These are phyloP conservation scores for Cutaneotrichosporon spelunceum DNA, from an alignment of 1,284 basidiomycete species.

Conservation along the genomic window DNA sequence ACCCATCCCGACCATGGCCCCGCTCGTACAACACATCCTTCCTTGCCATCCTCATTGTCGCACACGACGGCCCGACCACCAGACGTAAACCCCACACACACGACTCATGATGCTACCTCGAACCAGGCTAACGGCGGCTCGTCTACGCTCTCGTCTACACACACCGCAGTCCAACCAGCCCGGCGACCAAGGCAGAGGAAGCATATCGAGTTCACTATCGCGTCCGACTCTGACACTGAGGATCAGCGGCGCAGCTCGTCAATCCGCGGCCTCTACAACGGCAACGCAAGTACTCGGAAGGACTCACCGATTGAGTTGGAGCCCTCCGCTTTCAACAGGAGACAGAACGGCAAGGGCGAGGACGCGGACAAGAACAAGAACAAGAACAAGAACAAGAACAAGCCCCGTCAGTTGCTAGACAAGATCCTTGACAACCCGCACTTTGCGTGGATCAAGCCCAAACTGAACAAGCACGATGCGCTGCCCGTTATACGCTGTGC, in stretches of 20 bases:
- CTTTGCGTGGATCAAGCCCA: constrained; percentile 43
- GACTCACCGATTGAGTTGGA: background rate
- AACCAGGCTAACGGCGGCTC: background rate
- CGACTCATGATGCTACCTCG: background rate
- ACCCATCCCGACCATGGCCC: background rate
- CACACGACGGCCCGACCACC: background rate
- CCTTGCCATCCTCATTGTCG: background rate
- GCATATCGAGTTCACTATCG: background rate
- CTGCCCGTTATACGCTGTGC: constrained; percentile 45
- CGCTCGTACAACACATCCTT: background rate
- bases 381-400: background rate
- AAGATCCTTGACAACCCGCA: constrained; percentile 1
- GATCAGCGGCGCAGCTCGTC: background rate
- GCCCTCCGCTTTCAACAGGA: too few species aligned
- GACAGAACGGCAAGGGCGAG: background rate
- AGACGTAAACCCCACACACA: background rate
- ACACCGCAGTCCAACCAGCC: background rate
- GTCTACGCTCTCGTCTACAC: too few species aligned
- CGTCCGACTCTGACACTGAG: constrained; percentile 1
- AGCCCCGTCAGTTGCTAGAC: background rate
- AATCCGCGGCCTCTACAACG: background rate
- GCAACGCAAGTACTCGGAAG: background rate
- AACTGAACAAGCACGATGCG: constrained; percentile 33
- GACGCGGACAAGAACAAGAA: background rate
- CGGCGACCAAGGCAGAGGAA: background rate